These are phyloP conservation scores for Russula foetens DNA, from an alignment of 768 basidiomycete genomes.

Conservation along the genomic window DNA sequence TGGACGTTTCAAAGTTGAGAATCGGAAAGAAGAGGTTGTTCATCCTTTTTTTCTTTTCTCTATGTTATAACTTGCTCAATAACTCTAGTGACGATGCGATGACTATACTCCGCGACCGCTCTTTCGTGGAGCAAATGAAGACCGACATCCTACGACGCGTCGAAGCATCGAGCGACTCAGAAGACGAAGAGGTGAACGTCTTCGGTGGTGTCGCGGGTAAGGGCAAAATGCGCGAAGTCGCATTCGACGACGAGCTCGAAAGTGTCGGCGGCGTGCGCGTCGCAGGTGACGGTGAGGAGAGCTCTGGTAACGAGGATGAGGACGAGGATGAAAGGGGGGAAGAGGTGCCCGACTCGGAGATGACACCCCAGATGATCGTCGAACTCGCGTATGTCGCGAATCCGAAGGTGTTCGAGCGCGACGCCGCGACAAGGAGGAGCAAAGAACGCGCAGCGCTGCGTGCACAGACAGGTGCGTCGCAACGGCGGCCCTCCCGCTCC, in stretches of 20 bases:
- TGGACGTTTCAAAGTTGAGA: slow-evolving; percentile 54
- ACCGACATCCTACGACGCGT: slow-evolving; percentile 72
- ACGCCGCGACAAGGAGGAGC: slow-evolving; percentile 61
- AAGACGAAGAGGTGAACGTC: slow-evolving; percentile 45
- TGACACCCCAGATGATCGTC: slow-evolving; percentile 46
- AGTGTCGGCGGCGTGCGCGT: slow-evolving; percentile 37
- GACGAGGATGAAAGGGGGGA: slow-evolving; percentile 27
- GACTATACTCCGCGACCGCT: slow-evolving; percentile 45
- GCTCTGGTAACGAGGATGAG: slow-evolving; percentile 30
- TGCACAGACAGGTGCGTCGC: slow-evolving; percentile 50
- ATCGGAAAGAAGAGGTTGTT: slow-evolving; percentile 60
- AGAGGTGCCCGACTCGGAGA: slow-evolving; percentile 24
- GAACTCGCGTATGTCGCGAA: slow-evolving; percentile 73
- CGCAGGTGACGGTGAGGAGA: slow-evolving; percentile 58
- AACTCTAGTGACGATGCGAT: slow-evolving; percentile 37
- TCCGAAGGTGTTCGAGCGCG: slow-evolving; percentile 69
- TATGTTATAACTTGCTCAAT: background rate
- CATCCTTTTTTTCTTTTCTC: slow-evolving; percentile 12
- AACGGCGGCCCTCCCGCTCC: background rate
- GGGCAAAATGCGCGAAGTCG: slow-evolving; percentile 26
- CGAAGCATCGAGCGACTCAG: slow-evolving; percentile 48
- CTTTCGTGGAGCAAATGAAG: slow-evolving; percentile 69
- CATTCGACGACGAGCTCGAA: slow-evolving; percentile 49
- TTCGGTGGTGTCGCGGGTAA: slow-evolving; percentile 26
- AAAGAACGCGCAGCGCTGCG: slow-evolving; percentile 60